A percentile compares a stretch with the other conserved stretches of the same genome.
phyloP scores from a whole-genome alignment of 768 basidiomycete genomes.

The Vararia minispora region DNA sequence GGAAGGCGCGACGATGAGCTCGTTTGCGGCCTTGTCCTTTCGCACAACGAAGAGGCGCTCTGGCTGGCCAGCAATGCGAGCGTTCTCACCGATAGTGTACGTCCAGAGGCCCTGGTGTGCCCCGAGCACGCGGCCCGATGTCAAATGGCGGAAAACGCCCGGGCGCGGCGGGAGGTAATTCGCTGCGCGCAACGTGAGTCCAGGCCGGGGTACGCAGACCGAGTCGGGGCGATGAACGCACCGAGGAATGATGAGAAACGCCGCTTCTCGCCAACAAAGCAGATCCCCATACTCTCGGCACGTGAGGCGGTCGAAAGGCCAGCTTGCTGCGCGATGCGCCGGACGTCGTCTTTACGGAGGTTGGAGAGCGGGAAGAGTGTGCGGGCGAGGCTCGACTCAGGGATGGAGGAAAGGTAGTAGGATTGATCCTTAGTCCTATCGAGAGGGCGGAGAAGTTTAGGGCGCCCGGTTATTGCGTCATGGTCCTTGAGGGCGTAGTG shows the following conservation, averaged over 20 bases:
- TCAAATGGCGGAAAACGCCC: slow-evolving; percentile 55
- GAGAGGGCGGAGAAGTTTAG: slow-evolving; percentile 28
- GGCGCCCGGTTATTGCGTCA: slow-evolving; percentile 16
- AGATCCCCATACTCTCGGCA: slow-evolving; percentile 88
- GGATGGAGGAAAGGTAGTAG: slow-evolving; percentile 77
- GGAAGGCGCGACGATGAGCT: slow-evolving; percentile 68
- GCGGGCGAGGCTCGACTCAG: slow-evolving; percentile 50
- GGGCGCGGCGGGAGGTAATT: slow-evolving; percentile 63
- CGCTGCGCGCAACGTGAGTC: slow-evolving; percentile 30
- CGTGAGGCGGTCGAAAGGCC: slow-evolving; percentile 62
- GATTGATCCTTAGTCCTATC: slow-evolving; percentile 82
- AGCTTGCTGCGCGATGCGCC: slow-evolving; percentile 53
- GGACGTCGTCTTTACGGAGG: slow-evolving; percentile 59
- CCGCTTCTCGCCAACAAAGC: slow-evolving; percentile 80
- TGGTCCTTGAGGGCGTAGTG: slow-evolving; percentile 75
- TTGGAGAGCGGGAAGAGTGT: slow-evolving; percentile 71
- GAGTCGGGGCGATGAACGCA: slow-evolving; percentile 20
- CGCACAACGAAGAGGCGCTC: slow-evolving; percentile 58
- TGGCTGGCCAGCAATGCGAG: slow-evolving; percentile 49
- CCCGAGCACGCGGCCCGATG: slow-evolving; percentile 42
- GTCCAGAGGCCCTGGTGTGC: slow-evolving; percentile 71
- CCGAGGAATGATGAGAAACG: slow-evolving; percentile 67
- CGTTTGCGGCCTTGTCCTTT: slow-evolving; percentile 56
- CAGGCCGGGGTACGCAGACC: not conserved
- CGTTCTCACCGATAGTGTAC: slow-evolving; percentile 79